These are phyloP conservation scores for Barnettozyma sp. DNA, from an alignment of 805 yeast genomes.

Conservation along the genomic window DNA sequence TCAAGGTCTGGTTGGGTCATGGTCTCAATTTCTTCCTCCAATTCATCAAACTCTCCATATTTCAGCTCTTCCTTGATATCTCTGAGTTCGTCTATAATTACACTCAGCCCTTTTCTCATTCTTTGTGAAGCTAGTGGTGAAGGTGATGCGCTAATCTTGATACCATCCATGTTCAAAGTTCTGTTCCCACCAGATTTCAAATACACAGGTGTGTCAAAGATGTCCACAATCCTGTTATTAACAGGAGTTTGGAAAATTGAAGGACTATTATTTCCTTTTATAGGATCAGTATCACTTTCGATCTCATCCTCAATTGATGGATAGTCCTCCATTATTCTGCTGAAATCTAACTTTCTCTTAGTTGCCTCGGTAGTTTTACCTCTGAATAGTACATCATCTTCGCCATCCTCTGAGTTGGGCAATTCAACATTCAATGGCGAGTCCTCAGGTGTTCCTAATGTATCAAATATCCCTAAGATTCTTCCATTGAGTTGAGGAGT, in stretches of 20 bases:
- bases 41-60: constrained; percentile 19
- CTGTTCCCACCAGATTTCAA: constrained; percentile 20
- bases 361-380: neutral
- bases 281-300: constrained; percentile 1
- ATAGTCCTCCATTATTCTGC: constrained; percentile 8
- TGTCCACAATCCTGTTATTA: constrained; percentile 6
- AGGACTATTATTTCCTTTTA: neutral
- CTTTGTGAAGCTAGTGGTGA: constrained; percentile 26
- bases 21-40: constrained; percentile 11
- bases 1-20: constrained; percentile 12
- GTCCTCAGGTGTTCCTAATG: constrained; percentile 13
- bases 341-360: constrained; percentile 10
- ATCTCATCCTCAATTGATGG: constrained; percentile 4
- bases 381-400: neutral
- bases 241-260: constrained; percentile 16
- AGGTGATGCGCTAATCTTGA: constrained; percentile 16
- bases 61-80: constrained; percentile 28
- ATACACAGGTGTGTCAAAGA: constrained; percentile 39
- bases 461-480: constrained; percentile 65
- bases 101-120: constrained; percentile 33
- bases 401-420: neutral
- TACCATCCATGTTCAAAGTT: neutral
- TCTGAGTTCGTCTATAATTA: constrained; percentile 40
- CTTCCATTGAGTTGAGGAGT: constrained; percentile 83
- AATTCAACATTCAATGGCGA: constrained; percentile 12